Base-by-base conservation (phyloP, 116 monocot genomes). In the Cymodocea nodosa region DNA sequence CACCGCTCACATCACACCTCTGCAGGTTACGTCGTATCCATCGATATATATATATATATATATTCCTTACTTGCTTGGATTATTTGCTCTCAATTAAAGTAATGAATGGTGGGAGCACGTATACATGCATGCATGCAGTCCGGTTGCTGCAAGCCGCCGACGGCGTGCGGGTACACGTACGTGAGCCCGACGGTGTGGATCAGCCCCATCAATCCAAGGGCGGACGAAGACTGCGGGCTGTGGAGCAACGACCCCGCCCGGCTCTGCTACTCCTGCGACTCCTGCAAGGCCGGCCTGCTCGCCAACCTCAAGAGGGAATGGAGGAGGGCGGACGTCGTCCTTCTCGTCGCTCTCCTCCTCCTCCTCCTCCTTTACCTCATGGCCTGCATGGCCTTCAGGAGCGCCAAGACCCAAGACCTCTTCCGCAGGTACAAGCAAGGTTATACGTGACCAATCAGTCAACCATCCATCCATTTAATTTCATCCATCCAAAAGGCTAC, bases 111-210 rank as follows among this genome's bases (percentile, higher is more conserved):
- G n/a, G n/a, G n/a, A n/a, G n/a, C n/a, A n/a, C n/a, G 16, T 4
- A 5, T 4, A 15, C n/a, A 12, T 54, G 16, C 3, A 16, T 54
- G 5, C 3, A 58, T 35, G 0, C 75, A 86, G 90, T 90, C 90
- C 12, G 86, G 90, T 37, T 90, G 90, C 73, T 90, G 90, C 77
- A 90, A 84, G 71, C 86, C 90, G 0, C 92, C 85, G 19, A 87
- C 92, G 9, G 37, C 58, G 53, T 92, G 92, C 19, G 87, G 88
- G 13, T 92, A 77, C 79, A 87, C 87, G 5, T 87, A 77, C 23
- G 71, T 92, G 52, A 85, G 62, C 51, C 85, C 92, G 0, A 92
- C 79, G 0, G 71, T 66, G 63, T 92, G 87, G 87, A 92, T 87
- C 51, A 87, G 81, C 74, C 85, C 85, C 6, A 85, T 79, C 35